phyloP scores from a whole-genome alignment of 805 yeast genomes.

The Yamadazyma akitaensis region DNA sequence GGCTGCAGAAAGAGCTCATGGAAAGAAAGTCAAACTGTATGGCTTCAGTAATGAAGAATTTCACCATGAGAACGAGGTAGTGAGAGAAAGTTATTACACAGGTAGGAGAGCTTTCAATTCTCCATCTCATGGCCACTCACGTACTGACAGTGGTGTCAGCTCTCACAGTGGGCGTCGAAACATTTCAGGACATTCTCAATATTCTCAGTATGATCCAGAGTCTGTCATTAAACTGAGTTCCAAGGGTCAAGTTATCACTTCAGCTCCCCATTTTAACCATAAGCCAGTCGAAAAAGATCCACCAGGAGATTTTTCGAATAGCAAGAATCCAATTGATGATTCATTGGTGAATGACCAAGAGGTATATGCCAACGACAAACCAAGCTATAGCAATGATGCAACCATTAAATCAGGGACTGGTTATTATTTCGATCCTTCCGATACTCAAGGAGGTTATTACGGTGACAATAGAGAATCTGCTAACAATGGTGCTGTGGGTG shows the following conservation, averaged over 20 bases:
- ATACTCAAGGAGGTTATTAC: conserved; percentile 32
- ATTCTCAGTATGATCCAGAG: neutral
- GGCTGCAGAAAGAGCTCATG: conserved; percentile 15
- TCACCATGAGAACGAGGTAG: conserved; percentile 2
- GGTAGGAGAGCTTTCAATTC: neutral
- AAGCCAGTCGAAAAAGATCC: conserved; percentile 26
- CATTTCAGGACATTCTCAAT: neutral
- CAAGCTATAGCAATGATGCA: conserved; percentile 30
- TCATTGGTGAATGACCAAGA: conserved; percentile 13
- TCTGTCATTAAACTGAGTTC: conserved; percentile 12
- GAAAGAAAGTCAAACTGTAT: conserved; percentile 10
- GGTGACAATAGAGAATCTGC: neutral
- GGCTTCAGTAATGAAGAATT: neutral
- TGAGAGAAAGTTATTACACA: neutral
- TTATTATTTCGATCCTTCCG: conserved; percentile 31
- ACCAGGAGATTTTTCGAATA: conserved; percentile 34
- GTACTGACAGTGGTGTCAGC: neutral
- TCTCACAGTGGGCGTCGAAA: neutral
- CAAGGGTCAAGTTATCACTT: conserved; percentile 24
- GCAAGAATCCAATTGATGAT: conserved; percentile 29
- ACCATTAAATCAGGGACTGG: conserved; percentile 27
- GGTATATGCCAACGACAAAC: conserved; percentile 21
- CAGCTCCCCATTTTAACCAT: conserved; percentile 29
- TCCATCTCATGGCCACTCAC: neutral
- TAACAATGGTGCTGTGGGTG: neutral